Evolutionary conservation across 495 filamentous ascomycete genomes (phyloP).

Genomic region (Talaromyces stipitatus): DNA sequence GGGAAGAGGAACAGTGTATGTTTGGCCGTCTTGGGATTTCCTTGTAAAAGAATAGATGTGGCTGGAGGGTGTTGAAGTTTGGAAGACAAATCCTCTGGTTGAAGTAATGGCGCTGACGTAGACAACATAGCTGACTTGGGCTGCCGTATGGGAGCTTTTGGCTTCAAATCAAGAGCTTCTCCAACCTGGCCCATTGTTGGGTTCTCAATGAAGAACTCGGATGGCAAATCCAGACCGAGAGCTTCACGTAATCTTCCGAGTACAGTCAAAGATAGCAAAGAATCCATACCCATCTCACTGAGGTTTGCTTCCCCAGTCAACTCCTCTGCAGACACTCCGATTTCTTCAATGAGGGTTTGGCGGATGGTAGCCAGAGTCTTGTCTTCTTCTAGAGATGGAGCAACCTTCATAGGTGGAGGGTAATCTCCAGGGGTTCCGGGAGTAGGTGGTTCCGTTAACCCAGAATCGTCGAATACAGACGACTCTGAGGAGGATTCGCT

Average conservation of each 20-base stretch:
- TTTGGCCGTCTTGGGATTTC: constrained; percentile 17
- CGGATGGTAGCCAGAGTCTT: constrained; percentile 32
- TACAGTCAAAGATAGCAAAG: constrained; percentile 43
- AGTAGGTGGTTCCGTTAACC: neutral
- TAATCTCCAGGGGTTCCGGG: neutral
- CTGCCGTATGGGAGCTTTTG: constrained; percentile 18
- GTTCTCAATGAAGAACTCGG: constrained; percentile 53
- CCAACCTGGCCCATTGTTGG: constrained; percentile 51
- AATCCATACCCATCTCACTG: constrained; percentile 44
- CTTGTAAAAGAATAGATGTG: constrained; percentile 21
- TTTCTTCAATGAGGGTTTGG: constrained; percentile 58
- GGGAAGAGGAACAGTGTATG: constrained; percentile 28
- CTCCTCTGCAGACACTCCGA: constrained; percentile 58
- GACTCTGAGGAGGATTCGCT: constrained; percentile 1
- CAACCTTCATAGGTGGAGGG: neutral
- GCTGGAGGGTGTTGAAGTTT: constrained; percentile 21
- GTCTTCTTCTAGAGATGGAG: neutral
- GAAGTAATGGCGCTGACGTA: neutral
- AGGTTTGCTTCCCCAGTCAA: constrained; percentile 39
- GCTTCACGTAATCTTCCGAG: constrained; percentile 50
- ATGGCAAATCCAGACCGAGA: constrained; percentile 39
- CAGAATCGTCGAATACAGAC: constrained; percentile 4
- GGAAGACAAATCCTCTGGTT: neutral
- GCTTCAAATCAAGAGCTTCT: constrained; percentile 31
- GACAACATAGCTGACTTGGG: constrained; percentile 12